Conservation (phyloP, 2,329 filamentous ascomycete genomes). For the Trichoderma brevicompactum region DNA sequence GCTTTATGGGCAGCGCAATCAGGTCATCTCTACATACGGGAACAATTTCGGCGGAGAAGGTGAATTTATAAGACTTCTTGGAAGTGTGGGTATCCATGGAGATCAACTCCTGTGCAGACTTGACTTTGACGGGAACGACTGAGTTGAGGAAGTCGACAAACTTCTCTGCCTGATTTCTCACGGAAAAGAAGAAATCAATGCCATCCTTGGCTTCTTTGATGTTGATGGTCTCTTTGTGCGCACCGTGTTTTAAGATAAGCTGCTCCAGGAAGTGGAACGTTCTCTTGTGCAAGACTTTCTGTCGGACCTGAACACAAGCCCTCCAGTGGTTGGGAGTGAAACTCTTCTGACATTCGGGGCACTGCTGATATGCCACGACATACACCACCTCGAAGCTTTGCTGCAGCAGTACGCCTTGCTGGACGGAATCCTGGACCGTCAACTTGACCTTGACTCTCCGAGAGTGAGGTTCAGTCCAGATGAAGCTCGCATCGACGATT, state of each 20-base stretch:
- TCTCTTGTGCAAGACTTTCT: constrained; percentile 96
- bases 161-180: constrained; percentile 87
- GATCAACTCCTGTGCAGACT: constrained; percentile 83
- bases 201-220: constrained; percentile 97
- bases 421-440: constrained; percentile 77
- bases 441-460: constrained; percentile 91
- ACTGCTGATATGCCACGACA: constrained; percentile 88
- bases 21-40: constrained; percentile 98
- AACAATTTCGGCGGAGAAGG: constrained; percentile 84
- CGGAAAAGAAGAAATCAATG: constrained; percentile 92
- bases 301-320: constrained; percentile 89
- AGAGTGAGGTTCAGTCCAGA: constrained; percentile 98
- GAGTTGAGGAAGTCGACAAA: constrained; percentile 90
- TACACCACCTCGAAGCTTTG: constrained; percentile 96
- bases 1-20: constrained; percentile 86
- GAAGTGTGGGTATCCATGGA: constrained; percentile 91
- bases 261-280: constrained; percentile 77
- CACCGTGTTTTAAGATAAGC: constrained; percentile 90
- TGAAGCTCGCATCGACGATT: constrained; percentile 93
- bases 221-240: constrained; percentile 92
- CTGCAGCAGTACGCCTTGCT: constrained; percentile 72
- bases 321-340: constrained; percentile 97
- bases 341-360: constrained; percentile 91
- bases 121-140: constrained; percentile 75
- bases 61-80: constrained; percentile 92